Percentiles rank a stretch among this genome's conserved stretches.
Evolutionary conservation across 2,329 filamentous ascomycete genomes (phyloP).

Genomic region (Drechslerella stenobrocha): DNA sequence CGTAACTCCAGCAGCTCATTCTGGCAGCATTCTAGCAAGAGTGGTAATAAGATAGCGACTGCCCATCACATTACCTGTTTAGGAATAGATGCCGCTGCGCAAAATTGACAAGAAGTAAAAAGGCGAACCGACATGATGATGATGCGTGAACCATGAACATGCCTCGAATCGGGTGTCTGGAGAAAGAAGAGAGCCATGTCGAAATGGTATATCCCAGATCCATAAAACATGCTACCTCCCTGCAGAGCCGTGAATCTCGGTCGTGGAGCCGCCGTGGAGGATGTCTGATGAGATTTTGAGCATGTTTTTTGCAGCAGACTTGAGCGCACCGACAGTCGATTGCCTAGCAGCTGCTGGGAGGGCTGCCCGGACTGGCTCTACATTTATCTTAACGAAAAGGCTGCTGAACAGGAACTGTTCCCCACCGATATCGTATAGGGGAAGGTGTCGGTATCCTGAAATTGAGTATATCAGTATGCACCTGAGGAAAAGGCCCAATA

Average conservation of each 20-base stretch:
- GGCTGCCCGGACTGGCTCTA: slow-evolving; percentile 63
- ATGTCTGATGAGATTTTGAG: slow-evolving; percentile 37
- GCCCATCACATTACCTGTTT: too few relatives aligned
- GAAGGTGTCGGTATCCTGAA: slow-evolving; percentile 78
- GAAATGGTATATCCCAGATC: neutral
- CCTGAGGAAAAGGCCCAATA: neutral
- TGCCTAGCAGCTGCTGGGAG: slow-evolving; percentile 61
- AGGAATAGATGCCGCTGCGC: too few relatives aligned
- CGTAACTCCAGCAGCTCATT: too few relatives aligned
- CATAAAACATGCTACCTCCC: slow-evolving; percentile 4
- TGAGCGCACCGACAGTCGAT: slow-evolving; percentile 52
- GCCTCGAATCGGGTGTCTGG: too few relatives aligned
- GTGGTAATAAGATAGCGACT: too few relatives aligned
- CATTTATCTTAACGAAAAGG: slow-evolving; percentile 84
- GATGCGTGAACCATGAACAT: too few relatives aligned
- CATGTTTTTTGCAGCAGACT: slow-evolving; percentile 44
- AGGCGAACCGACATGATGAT: too few relatives aligned
- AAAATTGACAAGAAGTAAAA: too few relatives aligned
- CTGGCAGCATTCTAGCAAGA: too few relatives aligned
- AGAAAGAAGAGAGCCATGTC: neutral
- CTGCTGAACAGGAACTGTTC: slow-evolving; percentile 95
- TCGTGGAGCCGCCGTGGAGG: slow-evolving; percentile 19
- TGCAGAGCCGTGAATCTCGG: slow-evolving; percentile 3
- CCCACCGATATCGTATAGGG: slow-evolving; percentile 82
- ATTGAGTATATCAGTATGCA: neutral